A percentile compares a stretch with the other conserved stretches of the same genome.
Conservation (phyloP, 2,329 filamentous ascomycete genomes). For the Pseudofabraea citricarpa region DNA sequence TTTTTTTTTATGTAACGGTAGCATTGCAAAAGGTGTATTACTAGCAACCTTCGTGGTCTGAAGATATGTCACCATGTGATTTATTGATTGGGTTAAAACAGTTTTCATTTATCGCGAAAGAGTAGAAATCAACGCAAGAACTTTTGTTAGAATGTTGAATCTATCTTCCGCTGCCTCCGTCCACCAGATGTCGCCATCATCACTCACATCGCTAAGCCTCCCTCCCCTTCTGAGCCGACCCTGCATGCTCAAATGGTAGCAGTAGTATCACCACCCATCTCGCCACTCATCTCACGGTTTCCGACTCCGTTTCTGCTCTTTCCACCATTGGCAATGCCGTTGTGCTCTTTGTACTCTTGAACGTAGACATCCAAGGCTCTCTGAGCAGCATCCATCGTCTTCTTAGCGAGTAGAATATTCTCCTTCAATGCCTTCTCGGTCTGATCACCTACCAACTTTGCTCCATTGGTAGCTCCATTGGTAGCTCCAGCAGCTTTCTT, state of each 20-base stretch:
- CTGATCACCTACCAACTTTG: conserved; percentile 26
- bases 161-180: no score
- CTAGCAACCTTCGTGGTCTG: no score
- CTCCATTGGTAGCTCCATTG: neutral
- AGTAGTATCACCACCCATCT: conserved; percentile 59
- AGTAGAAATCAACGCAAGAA: no score
- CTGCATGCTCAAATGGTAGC: no score
- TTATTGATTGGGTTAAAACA: no score
- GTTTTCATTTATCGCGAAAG: no score
- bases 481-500: conserved; percentile 3
- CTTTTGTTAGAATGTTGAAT: no score
- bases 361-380: conserved; percentile 16
- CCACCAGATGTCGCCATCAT: no score
- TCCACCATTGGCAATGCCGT: conserved; percentile 4
- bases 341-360: neutral
- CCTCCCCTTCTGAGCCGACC: no score
- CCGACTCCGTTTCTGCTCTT: conserved; percentile 28
- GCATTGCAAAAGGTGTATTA: conserved; percentile 10
- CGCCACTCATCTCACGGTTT: conserved; percentile 51
- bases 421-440: conserved; percentile 35
- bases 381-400: conserved; percentile 40
- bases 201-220: no score
- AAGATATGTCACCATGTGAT: no score
- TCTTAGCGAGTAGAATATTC: conserved; percentile 31
- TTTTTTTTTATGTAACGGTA: conserved; percentile 5